These are phyloP conservation scores for Dactylellina drechsleri DNA, from an alignment of 2,329 filamentous ascomycete species.

Conservation along the genomic window DNA sequence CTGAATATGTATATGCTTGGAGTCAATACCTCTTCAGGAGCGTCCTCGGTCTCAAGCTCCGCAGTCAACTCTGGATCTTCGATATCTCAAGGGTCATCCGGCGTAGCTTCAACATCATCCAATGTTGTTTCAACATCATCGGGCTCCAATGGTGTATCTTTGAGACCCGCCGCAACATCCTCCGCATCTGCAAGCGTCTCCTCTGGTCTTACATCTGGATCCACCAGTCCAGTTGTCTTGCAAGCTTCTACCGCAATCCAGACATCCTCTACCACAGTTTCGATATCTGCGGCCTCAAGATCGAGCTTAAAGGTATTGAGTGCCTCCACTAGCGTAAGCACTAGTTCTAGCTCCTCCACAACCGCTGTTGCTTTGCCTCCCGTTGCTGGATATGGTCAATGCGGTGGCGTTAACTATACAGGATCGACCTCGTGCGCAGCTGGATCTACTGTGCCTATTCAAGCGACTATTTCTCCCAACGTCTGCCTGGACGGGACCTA, in stretches of 20 bases:
- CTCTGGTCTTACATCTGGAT: neutral
- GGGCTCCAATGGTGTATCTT: no score
- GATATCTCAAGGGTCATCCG: no score
- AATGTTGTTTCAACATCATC: no score
- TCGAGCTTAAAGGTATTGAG: neutral
- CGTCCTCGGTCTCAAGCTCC: neutral
- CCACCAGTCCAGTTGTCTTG: neutral
- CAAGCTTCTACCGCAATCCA: neutral
- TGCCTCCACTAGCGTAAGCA: no score
- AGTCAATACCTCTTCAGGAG: no score
- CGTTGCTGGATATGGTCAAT: slow-evolving; percentile 20
- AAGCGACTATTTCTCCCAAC: slow-evolving; percentile 25
- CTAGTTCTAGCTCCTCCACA: neutral
- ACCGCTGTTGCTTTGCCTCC: slow-evolving; percentile 1
- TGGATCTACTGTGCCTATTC: slow-evolving; percentile 23
- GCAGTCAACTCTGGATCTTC: no score
- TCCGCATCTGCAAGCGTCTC: no score
- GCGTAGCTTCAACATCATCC: no score
- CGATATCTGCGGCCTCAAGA: neutral
- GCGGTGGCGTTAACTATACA: slow-evolving; percentile 12
- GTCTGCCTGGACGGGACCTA: slow-evolving; percentile 12
- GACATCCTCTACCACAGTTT: neutral
- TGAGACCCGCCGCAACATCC: no score
- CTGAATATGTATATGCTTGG: no score
- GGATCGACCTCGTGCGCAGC: slow-evolving; percentile 15